Base-by-base conservation (phyloP, 768 basidiomycete genomes). In the Hirschioporus abietinus region DNA sequence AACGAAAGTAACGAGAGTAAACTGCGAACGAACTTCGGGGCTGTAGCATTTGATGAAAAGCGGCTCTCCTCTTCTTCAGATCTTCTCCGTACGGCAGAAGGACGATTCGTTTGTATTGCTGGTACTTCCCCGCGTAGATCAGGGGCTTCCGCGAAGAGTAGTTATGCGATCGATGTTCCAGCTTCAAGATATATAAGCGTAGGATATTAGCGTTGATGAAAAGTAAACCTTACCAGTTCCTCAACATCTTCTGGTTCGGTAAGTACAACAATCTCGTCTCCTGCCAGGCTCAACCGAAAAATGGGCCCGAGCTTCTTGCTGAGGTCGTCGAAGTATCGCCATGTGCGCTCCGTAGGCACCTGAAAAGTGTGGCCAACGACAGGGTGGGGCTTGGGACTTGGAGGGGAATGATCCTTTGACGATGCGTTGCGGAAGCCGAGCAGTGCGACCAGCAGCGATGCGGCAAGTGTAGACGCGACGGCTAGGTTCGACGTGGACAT, bases 91-190 rank as follows among this genome's bases (percentile, higher is more conserved):
- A 70, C 7, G 70, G 66, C 2, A 71, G 65, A 8, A 70, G 63
- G 3, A 70, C 67, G 18, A 71, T 60, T 6, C 71, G 67, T 64
- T 67, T 71, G 35, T 69, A 63, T 10, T 52, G 27, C 8, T 63
- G 70, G 35, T 71, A 69, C 34, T 67, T 70, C 2, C 70, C 70
- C 9, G 71, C 67, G 57, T 69, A 71, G 35, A 71, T 63, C 20
- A 70, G 65, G 12, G 42, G 42, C 20, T 52, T 52, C 12, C 62
- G 67, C 18, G 61, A 67, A 15, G 69, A 63, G 30, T 70, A 70
- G 25, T 70, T 70, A 26, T 36, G 15, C 35, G 69, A 70, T 3
- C 69, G 64, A 7, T 35, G 35, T 2, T 18, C 63, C 12, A 70
- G 67, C 68, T 69, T 27, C 7, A 17, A 20, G 42, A 52, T 52